Base-by-base conservation (phyloP, 2,329 filamentous ascomycete species). In the Stagonosporopsis vannaccii region DNA sequence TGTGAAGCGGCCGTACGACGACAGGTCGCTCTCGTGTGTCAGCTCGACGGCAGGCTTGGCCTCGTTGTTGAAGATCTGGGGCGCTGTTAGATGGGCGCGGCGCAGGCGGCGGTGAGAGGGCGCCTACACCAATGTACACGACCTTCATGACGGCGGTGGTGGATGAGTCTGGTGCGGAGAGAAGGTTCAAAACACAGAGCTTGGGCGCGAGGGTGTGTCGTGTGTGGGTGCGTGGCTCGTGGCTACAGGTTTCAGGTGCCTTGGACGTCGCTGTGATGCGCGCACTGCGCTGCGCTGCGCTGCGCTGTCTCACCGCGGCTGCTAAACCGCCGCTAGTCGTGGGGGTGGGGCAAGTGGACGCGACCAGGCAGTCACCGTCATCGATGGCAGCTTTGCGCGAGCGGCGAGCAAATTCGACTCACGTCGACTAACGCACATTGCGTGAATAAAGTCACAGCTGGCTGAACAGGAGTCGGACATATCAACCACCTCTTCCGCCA, bases 61-160 rank as follows among this genome's bases (percentile, higher is more conserved):
- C 72, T 90, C 88, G 79, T 95, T 95, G 79, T 89, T 90, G 74
- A 95, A 82, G 77, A 96, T 86, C 92, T 96, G 70, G 56, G 47
- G 15, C 23, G 43, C 45, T 48, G 44, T 68, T 46, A 71, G 62
- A 26, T 33, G 39, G 20, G 35, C 25, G 39, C 30, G 49, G 51
- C 55, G 20, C 39, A 41, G 44, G 53, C 43, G 51, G 66, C 60
- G 67, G 61, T 64, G 63, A 65, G 60, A 50, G 59, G 61, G 59
- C 35, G 48, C 87, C 63, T 87, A 95, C 91, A 70, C 91, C 91
- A 74, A 96, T 91, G 79, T 95, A 95, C 78, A 90, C 84, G 77
- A 95, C 81, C 86, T 93, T 94, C 91, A 94, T 94, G 74, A 69
- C 78, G 74, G 44, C 57, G 55, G 45, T 19, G n/a, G 23, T 22